Conservation (phyloP, 345 rosid genomes). For the Pugionium cornutum region DNA sequence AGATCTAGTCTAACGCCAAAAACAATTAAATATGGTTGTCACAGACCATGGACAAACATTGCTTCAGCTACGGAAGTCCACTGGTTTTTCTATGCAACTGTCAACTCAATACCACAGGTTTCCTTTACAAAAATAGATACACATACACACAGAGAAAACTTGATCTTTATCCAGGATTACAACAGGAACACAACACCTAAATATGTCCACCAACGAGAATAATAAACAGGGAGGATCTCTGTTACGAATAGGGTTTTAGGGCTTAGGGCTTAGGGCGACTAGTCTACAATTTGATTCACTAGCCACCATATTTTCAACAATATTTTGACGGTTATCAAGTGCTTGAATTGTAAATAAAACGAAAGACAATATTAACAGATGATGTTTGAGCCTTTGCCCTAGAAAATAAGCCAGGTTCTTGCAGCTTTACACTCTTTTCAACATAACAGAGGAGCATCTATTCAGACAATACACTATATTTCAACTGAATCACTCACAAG, state of each 20-base stretch:
- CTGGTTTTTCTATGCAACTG: slow-evolving; percentile 16
- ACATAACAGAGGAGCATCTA: slow-evolving; percentile 17
- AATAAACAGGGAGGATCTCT: not conserved
- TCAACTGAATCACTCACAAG: slow-evolving; percentile 7
- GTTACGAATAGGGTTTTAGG: slow-evolving; percentile 2
- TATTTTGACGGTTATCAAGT: not conserved
- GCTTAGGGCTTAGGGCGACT: not conserved
- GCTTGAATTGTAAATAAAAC: slow-evolving; percentile 6
- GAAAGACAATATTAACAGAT: slow-evolving; percentile 14
- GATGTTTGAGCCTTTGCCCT: slow-evolving; percentile 22
- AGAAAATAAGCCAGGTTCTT: slow-evolving; percentile 21
- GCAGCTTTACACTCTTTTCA: slow-evolving; percentile 14
- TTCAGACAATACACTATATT: not conserved
- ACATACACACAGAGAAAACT: slow-evolving; percentile 16
- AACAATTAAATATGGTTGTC: not conserved
- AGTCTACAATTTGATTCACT: slow-evolving; percentile 10
- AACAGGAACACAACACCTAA: slow-evolving; percentile 16
- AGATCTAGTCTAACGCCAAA: slow-evolving; percentile 20
- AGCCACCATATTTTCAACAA: slow-evolving; percentile 24
- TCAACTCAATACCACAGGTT: slow-evolving; percentile 11
- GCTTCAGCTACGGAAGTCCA: slow-evolving; percentile 20
- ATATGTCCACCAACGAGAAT: slow-evolving; percentile 3
- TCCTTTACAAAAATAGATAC: slow-evolving; percentile 19
- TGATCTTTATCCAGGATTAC: slow-evolving; percentile 16
- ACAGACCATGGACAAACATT: slow-evolving; percentile 18